Evolutionary conservation across 768 basidiomycete genomes (phyloP), one percentile per base, ranked within the genome.

Genomic region (Kwoniella bestiolae): DNA sequence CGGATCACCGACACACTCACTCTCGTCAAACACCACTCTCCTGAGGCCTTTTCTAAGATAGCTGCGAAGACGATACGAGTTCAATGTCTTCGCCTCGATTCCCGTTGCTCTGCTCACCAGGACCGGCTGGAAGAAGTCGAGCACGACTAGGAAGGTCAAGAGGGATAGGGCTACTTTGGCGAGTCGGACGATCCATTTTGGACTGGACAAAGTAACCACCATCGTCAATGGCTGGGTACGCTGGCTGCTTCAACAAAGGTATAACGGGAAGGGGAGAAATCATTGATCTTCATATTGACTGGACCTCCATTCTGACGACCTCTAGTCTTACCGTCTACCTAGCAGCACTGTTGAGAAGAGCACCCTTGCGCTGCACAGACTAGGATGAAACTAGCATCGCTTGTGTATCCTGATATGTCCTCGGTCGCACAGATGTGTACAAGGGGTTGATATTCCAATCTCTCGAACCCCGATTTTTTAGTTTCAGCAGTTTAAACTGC

Each of bases 41-140:
- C 18, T 41, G 18, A 18, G 12, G 18, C 18, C 8, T 18, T 14
- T 11, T 5, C 18, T 41, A 18, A 41, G 38, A 41, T 41, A 41
- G 12, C 38, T 41, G 18, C 38, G 38, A 41, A 41, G 7, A 14
- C 38, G 12, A 41, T 41, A 41, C 1, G 38, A 41, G 5, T 41
- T 14, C 38, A 41, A 41, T 9, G 38, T 41, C 38, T 41, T 41
- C 4, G 38, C 38, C 38, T 41, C 38, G 38, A 41, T 41, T 9
- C 38, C 38, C 5, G 38, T 41, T 11, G 8, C 38, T 18, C 18
- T 8, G 3, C 12, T 41, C 7, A 41, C 38, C 38, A 11, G 18
- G 38, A 41, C 38, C 38, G 56, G 56, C 34, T 56, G 56, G 23
- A 38, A 56, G 35, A 56, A 26, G 56, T 34, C 34, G 31, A 56